Evolutionary conservation across 2,329 filamentous ascomycete species (phyloP).

Genomic region (Aureobasidium namibiae): DNA sequence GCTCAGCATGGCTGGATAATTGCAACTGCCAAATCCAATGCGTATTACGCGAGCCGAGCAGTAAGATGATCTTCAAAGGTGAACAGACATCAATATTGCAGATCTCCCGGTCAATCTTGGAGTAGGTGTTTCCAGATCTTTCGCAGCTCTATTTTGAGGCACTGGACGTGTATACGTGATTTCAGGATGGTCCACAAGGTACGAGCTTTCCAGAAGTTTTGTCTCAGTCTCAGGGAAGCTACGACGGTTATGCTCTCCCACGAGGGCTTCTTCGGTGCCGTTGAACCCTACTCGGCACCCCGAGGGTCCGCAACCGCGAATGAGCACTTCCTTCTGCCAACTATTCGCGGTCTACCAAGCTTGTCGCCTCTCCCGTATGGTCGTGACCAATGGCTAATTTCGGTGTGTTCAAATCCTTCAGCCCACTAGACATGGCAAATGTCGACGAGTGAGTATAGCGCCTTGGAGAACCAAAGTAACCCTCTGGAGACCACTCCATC

Average conservation of each 20-base stretch:
- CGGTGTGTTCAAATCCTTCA: not conserved
- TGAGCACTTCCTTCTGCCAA: constrained; percentile 11
- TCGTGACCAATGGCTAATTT: not conserved
- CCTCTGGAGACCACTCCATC: not conserved
- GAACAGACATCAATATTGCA: not conserved
- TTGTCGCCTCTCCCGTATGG: not conserved
- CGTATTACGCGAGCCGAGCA: not conserved
- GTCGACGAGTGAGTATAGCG: constrained; percentile 6
- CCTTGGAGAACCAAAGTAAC: not conserved
- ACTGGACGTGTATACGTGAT: not conserved
- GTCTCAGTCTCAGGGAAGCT: constrained; percentile 9
- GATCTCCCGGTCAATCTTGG: constrained; percentile 4
- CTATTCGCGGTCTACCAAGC: not conserved
- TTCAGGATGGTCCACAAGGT: not conserved
- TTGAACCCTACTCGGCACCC: not conserved
- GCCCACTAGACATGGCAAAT: not conserved
- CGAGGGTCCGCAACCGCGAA: constrained; percentile 1
- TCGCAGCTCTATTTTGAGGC: not conserved
- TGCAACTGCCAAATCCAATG: not conserved
- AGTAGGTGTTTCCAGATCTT: not conserved
- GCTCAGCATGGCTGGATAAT: not conserved
- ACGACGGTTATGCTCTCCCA: not conserved
- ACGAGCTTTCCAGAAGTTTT: not conserved
- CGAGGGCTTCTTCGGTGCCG: constrained; percentile 6
- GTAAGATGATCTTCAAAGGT: not conserved